Percentiles rank a stretch among this genome's conserved stretches.
Evolutionary conservation across 805 yeast genomes (phyloP).

Genomic region (Yarrowia divulgata): DNA sequence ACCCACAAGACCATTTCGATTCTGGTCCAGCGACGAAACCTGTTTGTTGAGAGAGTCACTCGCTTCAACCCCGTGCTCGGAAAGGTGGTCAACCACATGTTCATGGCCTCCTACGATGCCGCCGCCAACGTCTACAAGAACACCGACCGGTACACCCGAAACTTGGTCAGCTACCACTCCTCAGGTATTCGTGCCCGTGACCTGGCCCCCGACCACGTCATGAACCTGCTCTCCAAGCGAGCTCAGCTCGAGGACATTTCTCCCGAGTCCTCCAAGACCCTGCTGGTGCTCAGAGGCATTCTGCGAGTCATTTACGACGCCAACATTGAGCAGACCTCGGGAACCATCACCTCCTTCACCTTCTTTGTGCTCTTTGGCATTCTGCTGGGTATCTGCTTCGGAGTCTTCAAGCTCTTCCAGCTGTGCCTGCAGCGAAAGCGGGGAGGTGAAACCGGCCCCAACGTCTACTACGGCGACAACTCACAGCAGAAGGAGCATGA

Average conservation of each 20-base stretch:
- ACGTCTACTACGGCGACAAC: slow-evolving; percentile 24
- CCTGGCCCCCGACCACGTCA: slow-evolving; percentile 35
- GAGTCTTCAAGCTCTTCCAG: slow-evolving; percentile 28
- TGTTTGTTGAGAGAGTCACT: slow-evolving; percentile 17
- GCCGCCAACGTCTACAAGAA: slow-evolving; percentile 19
- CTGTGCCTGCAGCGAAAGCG: slow-evolving; percentile 18
- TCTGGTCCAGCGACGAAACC: slow-evolving; percentile 63
- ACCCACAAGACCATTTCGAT: slow-evolving; percentile 66
- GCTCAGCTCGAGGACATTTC: slow-evolving; percentile 30
- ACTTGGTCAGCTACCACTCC: slow-evolving; percentile 14
- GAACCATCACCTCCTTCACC: slow-evolving; percentile 86
- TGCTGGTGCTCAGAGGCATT: slow-evolving; percentile 83
- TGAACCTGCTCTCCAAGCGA: slow-evolving; percentile 33
- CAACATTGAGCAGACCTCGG: slow-evolving; percentile 79
- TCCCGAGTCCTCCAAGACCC: slow-evolving; percentile 47
- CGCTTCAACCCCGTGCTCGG: slow-evolving; percentile 28
- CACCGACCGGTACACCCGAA: slow-evolving; percentile 9
- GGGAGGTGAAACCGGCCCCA: slow-evolving; percentile 9
- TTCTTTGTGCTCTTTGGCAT: slow-evolving; percentile 54
- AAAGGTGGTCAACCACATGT: slow-evolving; percentile 25
- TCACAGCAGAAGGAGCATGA: slow-evolving; percentile 19
- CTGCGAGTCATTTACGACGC: slow-evolving; percentile 80
- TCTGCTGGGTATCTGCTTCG: slow-evolving; percentile 25
- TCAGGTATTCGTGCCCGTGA: slow-evolving; percentile 29
- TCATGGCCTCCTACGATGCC: slow-evolving; percentile 13